Conservation (phyloP, 352 stramenopile species). For the Globisporangium recalcitrans region DNA sequence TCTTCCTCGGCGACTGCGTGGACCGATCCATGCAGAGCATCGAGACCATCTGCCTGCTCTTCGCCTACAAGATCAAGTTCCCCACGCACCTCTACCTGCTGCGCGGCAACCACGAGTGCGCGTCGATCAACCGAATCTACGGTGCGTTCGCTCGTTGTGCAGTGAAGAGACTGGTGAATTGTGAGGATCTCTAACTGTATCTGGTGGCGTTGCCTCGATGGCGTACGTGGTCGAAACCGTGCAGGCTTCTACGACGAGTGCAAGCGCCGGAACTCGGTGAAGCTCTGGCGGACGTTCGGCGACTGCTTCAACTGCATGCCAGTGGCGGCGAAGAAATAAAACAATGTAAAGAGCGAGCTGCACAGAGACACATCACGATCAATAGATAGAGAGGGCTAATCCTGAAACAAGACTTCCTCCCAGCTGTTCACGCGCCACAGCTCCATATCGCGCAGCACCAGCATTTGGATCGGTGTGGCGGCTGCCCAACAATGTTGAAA, state of each 20-base stretch:
- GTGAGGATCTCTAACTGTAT: no score
- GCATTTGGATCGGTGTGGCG: no score
- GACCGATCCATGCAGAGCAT: slow-evolving; percentile 87
- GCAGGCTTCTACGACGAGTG: slow-evolving; percentile 98
- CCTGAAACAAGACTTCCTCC: no score
- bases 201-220: neutral
- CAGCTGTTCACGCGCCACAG: no score
- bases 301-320: slow-evolving; percentile 99
- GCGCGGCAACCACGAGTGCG: slow-evolving; percentile 76
- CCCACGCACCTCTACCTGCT: slow-evolving; percentile 83
- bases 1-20: slow-evolving; percentile 83
- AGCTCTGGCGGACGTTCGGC: slow-evolving; percentile 94
- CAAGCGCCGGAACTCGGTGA: slow-evolving; percentile 91
- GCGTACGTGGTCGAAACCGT: neutral
- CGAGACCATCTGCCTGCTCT: slow-evolving; percentile 76
- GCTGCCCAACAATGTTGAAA: neutral
- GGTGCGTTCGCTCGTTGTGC: slow-evolving; percentile 17
- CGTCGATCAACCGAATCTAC: slow-evolving; percentile 82
- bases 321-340: no score
- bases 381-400: no score
- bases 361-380: no score
- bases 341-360: no score
- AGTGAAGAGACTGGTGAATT: neutral
- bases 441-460: no score
- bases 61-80: slow-evolving; percentile 88